A percentile compares a stretch with the other conserved stretches of the same genome.
Evolutionary conservation across 2,329 filamentous ascomycete species (phyloP).

Genomic region (Ophiostoma sp.): DNA sequence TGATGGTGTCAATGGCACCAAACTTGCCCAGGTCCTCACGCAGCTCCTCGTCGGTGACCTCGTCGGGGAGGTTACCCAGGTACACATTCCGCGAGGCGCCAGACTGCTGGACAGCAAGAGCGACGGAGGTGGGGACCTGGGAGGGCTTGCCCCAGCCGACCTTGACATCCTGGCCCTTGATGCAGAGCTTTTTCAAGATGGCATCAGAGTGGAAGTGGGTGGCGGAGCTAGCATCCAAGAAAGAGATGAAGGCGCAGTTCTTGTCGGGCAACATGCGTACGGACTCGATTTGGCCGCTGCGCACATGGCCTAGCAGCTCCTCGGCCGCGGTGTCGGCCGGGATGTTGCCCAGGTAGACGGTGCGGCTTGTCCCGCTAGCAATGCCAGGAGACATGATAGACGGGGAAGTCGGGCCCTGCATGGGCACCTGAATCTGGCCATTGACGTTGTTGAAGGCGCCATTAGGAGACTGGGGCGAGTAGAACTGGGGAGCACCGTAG

Average conservation of each 20-base stretch:
- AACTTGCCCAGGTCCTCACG: constrained; percentile 95
- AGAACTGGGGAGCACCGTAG: constrained; percentile 76
- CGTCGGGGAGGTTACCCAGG: constrained; percentile 85
- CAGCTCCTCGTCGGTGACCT: constrained; percentile 83
- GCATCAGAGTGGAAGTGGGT: constrained; percentile 99
- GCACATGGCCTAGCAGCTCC: constrained; percentile 91
- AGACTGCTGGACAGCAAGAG: constrained; percentile 95
- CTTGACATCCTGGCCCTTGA: constrained; percentile 98
- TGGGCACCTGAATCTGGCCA: constrained; percentile 54
- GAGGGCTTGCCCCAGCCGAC: constrained; percentile 99
- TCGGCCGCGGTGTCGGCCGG: constrained; percentile 96
- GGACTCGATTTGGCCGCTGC: constrained; percentile 98
- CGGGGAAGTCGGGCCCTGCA: constrained; percentile 61
- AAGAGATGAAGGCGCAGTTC: constrained; percentile 99
- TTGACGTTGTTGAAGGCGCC: constrained; percentile 63
- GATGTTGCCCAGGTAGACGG: constrained; percentile 96
- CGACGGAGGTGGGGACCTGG: constrained; percentile 93
- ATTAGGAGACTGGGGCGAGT: constrained; percentile 79
- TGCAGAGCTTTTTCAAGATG: constrained; percentile 98
- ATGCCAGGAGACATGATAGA: constrained; percentile 73
- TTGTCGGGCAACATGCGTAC: constrained; percentile 94
- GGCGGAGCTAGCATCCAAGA: constrained; percentile 93
- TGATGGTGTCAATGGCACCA: constrained; percentile 92
- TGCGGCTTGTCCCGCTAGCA: constrained; percentile 86
- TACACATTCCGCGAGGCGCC: constrained; percentile 97